Percentiles rank a stretch among this genome's conserved stretches.
Evolutionary conservation across 2,329 filamentous ascomycete genomes (phyloP).

Genomic region (Pseudomassariella vexata): DNA sequence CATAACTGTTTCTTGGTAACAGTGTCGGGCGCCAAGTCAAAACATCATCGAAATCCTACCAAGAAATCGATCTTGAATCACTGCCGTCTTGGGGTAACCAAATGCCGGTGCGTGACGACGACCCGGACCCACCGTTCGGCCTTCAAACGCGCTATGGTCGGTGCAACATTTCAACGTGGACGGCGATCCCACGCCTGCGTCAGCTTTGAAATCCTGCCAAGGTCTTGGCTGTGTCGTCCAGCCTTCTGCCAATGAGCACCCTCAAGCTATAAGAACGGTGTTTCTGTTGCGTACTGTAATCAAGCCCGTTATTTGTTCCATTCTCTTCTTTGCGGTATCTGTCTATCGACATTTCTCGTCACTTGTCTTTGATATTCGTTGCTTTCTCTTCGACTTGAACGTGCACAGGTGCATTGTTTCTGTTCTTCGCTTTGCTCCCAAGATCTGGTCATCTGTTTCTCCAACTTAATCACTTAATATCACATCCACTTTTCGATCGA

Average conservation of each 20-base stretch:
- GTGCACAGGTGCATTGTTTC: conserved; percentile 20
- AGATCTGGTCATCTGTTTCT: conserved; percentile 13
- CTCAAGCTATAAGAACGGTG: conserved; percentile 3
- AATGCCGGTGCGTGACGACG: neutral
- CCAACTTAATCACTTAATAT: neutral
- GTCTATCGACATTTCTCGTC: conserved; percentile 10
- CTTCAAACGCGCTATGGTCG: conserved; percentile 2
- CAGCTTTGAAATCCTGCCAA: conserved; percentile 3
- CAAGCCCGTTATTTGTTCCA: too few species aligned
- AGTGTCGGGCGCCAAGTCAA: too few species aligned
- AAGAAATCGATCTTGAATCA: too few species aligned
- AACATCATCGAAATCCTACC: too few species aligned
- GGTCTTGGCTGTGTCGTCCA: conserved; percentile 3
- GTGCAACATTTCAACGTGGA: conserved; percentile 1
- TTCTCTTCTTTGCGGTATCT: conserved; percentile 7
- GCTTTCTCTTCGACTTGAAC: conserved; percentile 8
- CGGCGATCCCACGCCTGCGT: conserved; percentile 20
- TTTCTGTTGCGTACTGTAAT: neutral
- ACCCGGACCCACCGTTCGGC: neutral
- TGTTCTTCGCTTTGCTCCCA: conserved; percentile 2
- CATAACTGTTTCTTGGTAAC: too few species aligned
- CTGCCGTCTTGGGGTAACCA: too few species aligned
- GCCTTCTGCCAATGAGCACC: neutral
- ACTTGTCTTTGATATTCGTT: conserved; percentile 9
- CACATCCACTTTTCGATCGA: conserved; percentile 1